Evolutionary conservation across 1,284 basidiomycete genomes (phyloP).

Genomic region (Puccinia polysora): DNA sequence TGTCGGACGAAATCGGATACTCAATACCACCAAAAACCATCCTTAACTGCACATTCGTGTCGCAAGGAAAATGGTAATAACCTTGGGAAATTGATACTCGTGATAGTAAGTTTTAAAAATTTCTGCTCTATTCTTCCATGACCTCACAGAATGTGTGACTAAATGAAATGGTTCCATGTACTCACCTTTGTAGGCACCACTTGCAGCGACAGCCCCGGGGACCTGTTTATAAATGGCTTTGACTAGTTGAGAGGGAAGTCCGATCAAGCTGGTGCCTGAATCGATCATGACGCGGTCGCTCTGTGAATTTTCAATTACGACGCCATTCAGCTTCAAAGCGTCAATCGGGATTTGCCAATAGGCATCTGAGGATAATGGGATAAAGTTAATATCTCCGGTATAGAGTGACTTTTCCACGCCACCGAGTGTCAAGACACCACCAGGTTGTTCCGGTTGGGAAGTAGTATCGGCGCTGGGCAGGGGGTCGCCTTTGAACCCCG

Average conservation of each 20-base stretch:
- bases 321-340: conserved; percentile 19
- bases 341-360: conserved; percentile 40
- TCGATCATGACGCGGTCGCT: conserved; percentile 31
- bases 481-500: conserved; percentile 27
- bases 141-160: neutral
- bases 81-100: neutral
- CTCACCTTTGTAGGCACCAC: conserved; percentile 34
- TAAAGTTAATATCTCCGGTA: conserved; percentile 30
- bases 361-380: conserved; percentile 10
- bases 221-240: conserved; percentile 20
- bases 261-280: conserved; percentile 38
- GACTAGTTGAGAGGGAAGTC: conserved; percentile 11
- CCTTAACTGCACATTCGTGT: conserved; percentile 10
- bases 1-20: conserved; percentile 32
- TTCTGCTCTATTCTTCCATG: neutral
- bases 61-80: conserved; percentile 39
- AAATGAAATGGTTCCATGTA: neutral
- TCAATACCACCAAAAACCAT: conserved; percentile 29
- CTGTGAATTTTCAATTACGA: conserved; percentile 6
- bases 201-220: conserved; percentile 12
- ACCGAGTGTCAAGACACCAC: conserved; percentile 32
- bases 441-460: conserved; percentile 24
- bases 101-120: neutral
- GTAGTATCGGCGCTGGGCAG: neutral
- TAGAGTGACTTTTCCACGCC: conserved; percentile 19